Conservation (phyloP, 2,329 filamentous ascomycete genomes). For the Diplodia mutila region DNA sequence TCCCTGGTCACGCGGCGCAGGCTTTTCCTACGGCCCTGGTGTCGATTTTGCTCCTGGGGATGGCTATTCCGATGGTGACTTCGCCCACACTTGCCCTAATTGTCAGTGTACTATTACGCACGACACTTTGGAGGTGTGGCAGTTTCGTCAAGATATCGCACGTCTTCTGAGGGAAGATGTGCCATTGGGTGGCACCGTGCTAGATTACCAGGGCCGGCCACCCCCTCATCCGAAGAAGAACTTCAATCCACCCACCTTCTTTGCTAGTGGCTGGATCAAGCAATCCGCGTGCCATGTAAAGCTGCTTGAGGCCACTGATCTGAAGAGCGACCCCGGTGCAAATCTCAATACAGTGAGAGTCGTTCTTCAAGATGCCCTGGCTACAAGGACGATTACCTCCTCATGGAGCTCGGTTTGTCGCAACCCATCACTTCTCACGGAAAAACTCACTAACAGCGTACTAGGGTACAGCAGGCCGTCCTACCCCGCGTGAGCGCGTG, state of each 20-base stretch:
- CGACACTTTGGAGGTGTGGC: conserved; percentile 62
- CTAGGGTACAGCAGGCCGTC: not conserved
- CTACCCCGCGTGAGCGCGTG: conserved; percentile 40
- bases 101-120: conserved; percentile 60
- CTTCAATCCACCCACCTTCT: not conserved
- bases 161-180: conserved; percentile 50
- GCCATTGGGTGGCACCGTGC: conserved; percentile 71
- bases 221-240: not conserved
- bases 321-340: not conserved
- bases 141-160: conserved; percentile 63
- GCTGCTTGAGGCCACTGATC: conserved; percentile 17
- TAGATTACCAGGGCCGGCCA: conserved; percentile 56
- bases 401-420: not conserved
- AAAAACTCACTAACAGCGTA: not conserved
- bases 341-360: conserved; percentile 21
- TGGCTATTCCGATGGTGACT: conserved; percentile 65
- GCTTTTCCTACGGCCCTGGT: not conserved
- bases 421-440: too few species aligned
- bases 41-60: conserved; percentile 43
- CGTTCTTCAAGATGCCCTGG: conserved; percentile 12
- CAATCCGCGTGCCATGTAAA: not conserved
- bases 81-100: conserved; percentile 54
- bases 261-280: conserved; percentile 22
- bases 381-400: not conserved
- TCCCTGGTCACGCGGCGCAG: conserved; percentile 53